Conservation (phyloP, 139 green algal genomes). For the Chlamydomonas eustigma region DNA sequence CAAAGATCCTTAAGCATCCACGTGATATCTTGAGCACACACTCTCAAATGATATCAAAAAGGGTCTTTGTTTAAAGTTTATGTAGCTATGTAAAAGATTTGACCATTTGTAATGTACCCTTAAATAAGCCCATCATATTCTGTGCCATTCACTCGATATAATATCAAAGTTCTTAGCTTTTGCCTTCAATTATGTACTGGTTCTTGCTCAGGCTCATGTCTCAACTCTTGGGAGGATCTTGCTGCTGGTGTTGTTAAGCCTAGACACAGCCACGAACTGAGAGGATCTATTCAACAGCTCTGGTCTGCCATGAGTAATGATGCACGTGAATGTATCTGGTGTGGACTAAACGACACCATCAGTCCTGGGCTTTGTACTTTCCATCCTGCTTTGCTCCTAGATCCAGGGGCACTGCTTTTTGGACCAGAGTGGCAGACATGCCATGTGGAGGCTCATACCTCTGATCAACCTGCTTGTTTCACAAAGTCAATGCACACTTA, state of each 20-base stretch:
- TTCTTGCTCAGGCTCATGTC: too few species aligned
- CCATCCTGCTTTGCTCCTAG: slow-evolving; percentile 25
- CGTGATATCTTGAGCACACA: too few species aligned
- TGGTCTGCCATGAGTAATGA: background rate
- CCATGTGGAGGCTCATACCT: background rate
- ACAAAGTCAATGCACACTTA: background rate
- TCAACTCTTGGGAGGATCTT: slow-evolving; percentile 7
- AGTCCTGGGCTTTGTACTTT: slow-evolving; percentile 26
- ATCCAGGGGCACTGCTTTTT: slow-evolving; percentile 22
- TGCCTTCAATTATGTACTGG: too few species aligned
- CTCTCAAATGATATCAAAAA: too few species aligned
- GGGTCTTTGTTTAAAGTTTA: too few species aligned
- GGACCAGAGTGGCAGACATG: slow-evolving; percentile 22
- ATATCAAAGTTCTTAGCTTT: too few species aligned
- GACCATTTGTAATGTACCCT: too few species aligned
- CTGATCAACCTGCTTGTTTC: background rate
- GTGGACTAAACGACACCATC: slow-evolving; percentile 23
- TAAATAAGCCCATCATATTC: too few species aligned
- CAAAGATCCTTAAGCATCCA: too few species aligned
- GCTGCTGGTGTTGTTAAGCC: background rate
- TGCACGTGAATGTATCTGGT: slow-evolving; percentile 23
- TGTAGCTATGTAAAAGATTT: too few species aligned
- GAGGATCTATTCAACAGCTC: background rate
- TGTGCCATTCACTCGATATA: too few species aligned
- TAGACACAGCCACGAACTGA: too few species aligned